These are phyloP conservation scores for Phytophthora pisi DNA, from an alignment of 352 stramenopile genomes.

Conservation along the genomic window DNA sequence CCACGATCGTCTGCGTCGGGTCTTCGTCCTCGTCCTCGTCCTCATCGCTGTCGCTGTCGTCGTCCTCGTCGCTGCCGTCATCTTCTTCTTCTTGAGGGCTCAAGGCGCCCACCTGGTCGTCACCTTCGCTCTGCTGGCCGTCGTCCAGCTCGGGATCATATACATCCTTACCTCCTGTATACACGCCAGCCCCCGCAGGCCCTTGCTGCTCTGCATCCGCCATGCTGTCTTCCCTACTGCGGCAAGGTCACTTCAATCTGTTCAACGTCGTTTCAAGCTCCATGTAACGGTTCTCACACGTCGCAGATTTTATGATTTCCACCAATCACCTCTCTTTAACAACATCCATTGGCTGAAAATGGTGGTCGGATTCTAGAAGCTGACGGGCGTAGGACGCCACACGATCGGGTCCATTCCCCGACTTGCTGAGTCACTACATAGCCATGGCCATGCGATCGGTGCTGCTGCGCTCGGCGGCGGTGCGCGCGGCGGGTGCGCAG, in stretches of 20 bases:
- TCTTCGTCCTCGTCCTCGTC: slow-evolving; percentile 67
- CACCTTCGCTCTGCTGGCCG: slow-evolving; percentile 9
- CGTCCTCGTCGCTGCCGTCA: slow-evolving; percentile 40
- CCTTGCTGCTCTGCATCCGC: slow-evolving; percentile 9
- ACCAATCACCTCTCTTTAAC: slow-evolving; percentile 10
- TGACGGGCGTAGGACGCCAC: slow-evolving; percentile 18
- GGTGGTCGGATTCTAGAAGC: slow-evolving; percentile 32
- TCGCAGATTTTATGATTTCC: slow-evolving; percentile 24
- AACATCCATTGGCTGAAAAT: neutral
- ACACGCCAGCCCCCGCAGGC: neutral
- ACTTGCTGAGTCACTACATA: slow-evolving; percentile 11
- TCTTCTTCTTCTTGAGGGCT: slow-evolving; percentile 34
- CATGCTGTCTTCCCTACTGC: slow-evolving; percentile 11
- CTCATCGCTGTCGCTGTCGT: slow-evolving; percentile 52
- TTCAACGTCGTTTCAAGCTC: neutral
- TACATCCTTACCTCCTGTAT: neutral
- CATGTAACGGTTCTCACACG: slow-evolving; percentile 39
- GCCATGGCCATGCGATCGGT: slow-evolving; percentile 37
- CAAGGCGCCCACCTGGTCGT: slow-evolving; percentile 1
- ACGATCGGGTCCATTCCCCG: slow-evolving; percentile 30
- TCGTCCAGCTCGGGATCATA: slow-evolving; percentile 17
- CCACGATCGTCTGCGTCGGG: slow-evolving; percentile 79
- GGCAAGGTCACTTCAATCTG: slow-evolving; percentile 7
- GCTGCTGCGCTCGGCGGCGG: slow-evolving; percentile 34
- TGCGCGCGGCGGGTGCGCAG: slow-evolving; percentile 13